phyloP scores from a whole-genome alignment of 2,329 filamentous ascomycete genomes.

The Ophiostoma triangulosporum region DNA sequence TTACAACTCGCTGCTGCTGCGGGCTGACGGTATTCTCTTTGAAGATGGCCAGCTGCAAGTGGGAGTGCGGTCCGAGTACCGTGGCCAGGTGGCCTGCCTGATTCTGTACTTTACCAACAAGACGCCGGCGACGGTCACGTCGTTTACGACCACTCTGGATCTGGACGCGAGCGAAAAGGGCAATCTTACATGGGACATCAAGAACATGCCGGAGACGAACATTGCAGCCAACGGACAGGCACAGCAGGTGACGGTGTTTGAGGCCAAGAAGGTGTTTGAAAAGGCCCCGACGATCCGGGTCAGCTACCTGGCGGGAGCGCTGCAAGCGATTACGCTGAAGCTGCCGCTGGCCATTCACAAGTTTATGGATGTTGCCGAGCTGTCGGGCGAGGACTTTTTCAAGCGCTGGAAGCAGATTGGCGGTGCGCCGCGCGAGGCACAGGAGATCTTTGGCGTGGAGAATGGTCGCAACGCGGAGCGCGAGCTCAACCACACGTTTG shows the following conservation, averaged over 20 bases:
- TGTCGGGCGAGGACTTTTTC: constrained; percentile 90
- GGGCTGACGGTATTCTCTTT: constrained; percentile 76
- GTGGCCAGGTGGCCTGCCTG: constrained; percentile 85
- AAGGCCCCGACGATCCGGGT: constrained; percentile 84
- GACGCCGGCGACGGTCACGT: constrained; percentile 68
- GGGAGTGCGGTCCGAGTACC: constrained; percentile 84
- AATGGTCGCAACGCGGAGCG: constrained; percentile 34
- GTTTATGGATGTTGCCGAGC: constrained; percentile 86
- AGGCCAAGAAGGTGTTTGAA: constrained; percentile 66
- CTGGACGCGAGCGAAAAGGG: constrained; percentile 53
- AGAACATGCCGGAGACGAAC: constrained; percentile 73
- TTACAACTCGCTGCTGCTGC: constrained; percentile 69
- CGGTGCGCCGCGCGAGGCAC: constrained; percentile 71
- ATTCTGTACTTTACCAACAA: constrained; percentile 97
- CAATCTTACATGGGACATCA: constrained; percentile 71
- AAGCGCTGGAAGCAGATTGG: constrained; percentile 99
- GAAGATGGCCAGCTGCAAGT: constrained; percentile 92
- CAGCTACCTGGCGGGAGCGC: constrained; percentile 82
- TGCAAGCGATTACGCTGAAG: constrained; percentile 86
- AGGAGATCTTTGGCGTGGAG: constrained; percentile 65
- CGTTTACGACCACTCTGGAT: constrained; percentile 89
- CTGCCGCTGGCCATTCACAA: constrained; percentile 83
- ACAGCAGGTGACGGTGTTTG: constrained; percentile 91
- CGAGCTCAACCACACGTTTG: constrained; percentile 57
- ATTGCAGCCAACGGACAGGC: constrained; percentile 64